Evolutionary conservation across 306 rosid genomes (phyloP), one percentile per base, ranked within the genome.

Genomic region (Cicer pinnatifidum): DNA sequence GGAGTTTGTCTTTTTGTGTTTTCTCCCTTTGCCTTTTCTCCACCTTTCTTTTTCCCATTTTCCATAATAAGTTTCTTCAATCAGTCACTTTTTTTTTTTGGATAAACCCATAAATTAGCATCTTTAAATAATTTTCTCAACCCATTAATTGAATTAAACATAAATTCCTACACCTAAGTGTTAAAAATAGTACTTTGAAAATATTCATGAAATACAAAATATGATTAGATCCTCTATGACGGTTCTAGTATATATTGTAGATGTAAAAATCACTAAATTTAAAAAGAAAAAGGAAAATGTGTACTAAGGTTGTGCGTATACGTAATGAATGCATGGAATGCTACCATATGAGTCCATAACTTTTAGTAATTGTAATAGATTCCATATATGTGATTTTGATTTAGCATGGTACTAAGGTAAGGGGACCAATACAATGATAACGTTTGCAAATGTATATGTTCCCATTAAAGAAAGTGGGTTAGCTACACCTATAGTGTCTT

Each of bases 281-380:
- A 17, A 17, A 17, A 23, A 23, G 33, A 70, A 61, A 70, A 70
- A 19, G 41, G 78, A 78, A 83, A 54, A 62, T 68, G 11, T 53
- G 77, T 58, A 81, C 59, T 76, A 81, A 10, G 9, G 11, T 48
- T 71, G 76, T 79, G 86, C 33, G 80, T 67, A 83, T 87, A 89
- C 94, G 92, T 83, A 83, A 86, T 88, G 82, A 86, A 86, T 90
- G 96, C 96, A 90, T 90, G 96, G 88, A 90, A 84, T 88, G 84
- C 72, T 79, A 78, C 51, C 80, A 69, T 28, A 28, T 23, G 16
- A 57, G 63, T 23, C 16, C 11, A 23, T 80, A 68, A 75, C 69
- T 75, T 75, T 69, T 69, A 80, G 80, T 74, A 80, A 80, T 41
- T 60, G 73, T 51, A 60, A 69, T 11, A 80, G 84, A 75, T 81